phyloP scores from a whole-genome alignment of 116 monocot genomes.

The Posidonia oceanica region DNA sequence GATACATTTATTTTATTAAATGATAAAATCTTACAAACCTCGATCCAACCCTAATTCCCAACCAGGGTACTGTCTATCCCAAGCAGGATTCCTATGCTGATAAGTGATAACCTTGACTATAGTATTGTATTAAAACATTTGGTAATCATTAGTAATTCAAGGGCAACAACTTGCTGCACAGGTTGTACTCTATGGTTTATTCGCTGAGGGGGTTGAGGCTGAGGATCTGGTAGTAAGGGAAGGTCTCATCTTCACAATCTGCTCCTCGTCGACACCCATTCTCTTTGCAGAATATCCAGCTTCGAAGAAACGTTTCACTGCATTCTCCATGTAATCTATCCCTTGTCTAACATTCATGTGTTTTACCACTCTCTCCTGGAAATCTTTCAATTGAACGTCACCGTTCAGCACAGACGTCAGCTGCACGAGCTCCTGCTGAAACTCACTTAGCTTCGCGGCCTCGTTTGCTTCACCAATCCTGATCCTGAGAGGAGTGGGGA shows the following conservation, averaged over 20 bases:
- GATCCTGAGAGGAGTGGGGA: conserved; percentile 52
- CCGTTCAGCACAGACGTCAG: conserved; percentile 67
- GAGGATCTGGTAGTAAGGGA: conserved; percentile 47
- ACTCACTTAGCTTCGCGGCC: conserved; percentile 61
- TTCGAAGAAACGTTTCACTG: conserved; percentile 67
- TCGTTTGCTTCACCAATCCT: conserved; percentile 51
- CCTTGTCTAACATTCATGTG: conserved; percentile 68
- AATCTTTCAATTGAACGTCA: conserved; percentile 30
- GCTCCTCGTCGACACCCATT: conserved; percentile 66
- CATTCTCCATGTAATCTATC: conserved; percentile 31
- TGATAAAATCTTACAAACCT: too few relatives aligned
- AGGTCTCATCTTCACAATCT: conserved; percentile 78
- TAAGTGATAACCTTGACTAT: too few relatives aligned
- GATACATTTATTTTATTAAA: too few relatives aligned
- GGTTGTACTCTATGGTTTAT: too few relatives aligned
- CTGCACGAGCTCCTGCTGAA: conserved; percentile 78
- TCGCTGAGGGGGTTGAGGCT: background rate
- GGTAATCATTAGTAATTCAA: too few relatives aligned
- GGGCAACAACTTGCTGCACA: too few relatives aligned
- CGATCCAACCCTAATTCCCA: too few relatives aligned
- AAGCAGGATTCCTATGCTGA: too few relatives aligned
- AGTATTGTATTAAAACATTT: too few relatives aligned
- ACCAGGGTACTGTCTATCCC: too few relatives aligned
- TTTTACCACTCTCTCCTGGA: conserved; percentile 38
- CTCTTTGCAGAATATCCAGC: conserved; percentile 48